Evolutionary conservation across 78 protist genomes (phyloP).

Genomic region (Emiliania huxleyi): DNA sequence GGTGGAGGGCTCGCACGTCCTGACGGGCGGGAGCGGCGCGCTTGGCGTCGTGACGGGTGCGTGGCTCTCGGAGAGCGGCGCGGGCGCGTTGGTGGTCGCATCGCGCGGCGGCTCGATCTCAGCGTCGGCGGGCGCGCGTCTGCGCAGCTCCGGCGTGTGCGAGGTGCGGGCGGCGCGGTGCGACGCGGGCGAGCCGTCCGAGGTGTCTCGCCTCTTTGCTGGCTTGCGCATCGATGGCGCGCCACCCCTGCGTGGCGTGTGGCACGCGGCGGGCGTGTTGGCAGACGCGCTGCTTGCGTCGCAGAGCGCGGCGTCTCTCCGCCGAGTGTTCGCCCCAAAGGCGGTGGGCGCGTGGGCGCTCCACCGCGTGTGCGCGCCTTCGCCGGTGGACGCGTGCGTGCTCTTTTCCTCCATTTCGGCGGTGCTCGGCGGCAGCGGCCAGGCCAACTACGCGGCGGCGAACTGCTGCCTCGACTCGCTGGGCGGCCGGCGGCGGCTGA

Average conservation of each 20-base stretch:
- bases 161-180: neutral
- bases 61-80: slow-evolving; percentile 2
- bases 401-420: too few species aligned
- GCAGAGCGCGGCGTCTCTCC: neutral
- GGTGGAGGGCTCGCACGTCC: neutral
- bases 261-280: too few species aligned
- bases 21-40: slow-evolving; percentile 34
- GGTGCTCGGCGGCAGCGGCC: too few species aligned
- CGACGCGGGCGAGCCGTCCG: neutral
- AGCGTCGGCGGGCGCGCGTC: too few species aligned
- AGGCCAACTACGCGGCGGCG: too few species aligned
- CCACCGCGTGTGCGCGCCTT: too few species aligned
- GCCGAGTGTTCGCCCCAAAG: neutral
- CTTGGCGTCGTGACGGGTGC: neutral
- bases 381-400: too few species aligned
- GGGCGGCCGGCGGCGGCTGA: too few species aligned
- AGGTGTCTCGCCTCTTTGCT: neutral
- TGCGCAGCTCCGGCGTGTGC: neutral
- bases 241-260: neutral
- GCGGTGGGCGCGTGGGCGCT: too few species aligned
- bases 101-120: neutral
- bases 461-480: too few species aligned
- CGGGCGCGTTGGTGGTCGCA: neutral
- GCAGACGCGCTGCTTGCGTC: neutral
- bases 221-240: neutral